Evolutionary conservation across 257 asterid genomes (phyloP).

Genomic region (Cordia subcordata): DNA sequence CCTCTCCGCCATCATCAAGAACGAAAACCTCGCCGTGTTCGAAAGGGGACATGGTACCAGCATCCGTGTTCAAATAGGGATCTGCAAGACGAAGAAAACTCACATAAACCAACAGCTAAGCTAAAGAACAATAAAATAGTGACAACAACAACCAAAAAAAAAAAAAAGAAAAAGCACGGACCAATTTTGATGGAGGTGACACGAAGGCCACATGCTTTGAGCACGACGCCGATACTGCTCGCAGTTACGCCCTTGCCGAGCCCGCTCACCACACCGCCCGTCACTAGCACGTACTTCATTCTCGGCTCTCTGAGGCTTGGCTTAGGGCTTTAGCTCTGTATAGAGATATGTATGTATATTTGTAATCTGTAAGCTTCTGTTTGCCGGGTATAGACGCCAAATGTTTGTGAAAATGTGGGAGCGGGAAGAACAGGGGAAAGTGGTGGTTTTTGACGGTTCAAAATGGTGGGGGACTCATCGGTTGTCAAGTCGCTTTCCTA

Average conservation of each 20-base stretch:
- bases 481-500: neutral
- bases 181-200: constrained; percentile 98
- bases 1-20: constrained; percentile 99
- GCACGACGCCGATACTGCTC: constrained; percentile 97
- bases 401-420: constrained; percentile 27
- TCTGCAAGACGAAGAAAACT: constrained; percentile 38
- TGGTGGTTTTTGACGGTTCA: neutral
- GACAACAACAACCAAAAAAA: neutral
- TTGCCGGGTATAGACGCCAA: constrained; percentile 1
- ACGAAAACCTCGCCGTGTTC: constrained; percentile 99
- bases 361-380: too few species aligned
- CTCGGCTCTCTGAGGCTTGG: constrained; percentile 1
- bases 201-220: constrained; percentile 92
- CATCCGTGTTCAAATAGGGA: constrained; percentile 92
- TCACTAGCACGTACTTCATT: constrained; percentile 90
- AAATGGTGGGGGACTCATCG: neutral
- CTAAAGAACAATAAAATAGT: neutral
- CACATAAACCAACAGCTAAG: neutral
- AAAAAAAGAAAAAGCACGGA: constrained; percentile 16
- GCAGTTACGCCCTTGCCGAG: constrained; percentile 99
- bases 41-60: constrained; percentile 99
- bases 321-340: neutral
- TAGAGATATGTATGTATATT: neutral
- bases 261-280: constrained; percentile 99
- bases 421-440: constrained; percentile 30